These are phyloP conservation scores for Colletotrichum falcatum DNA, from an alignment of 2,329 filamentous ascomycete genomes.

Conservation along the genomic window DNA sequence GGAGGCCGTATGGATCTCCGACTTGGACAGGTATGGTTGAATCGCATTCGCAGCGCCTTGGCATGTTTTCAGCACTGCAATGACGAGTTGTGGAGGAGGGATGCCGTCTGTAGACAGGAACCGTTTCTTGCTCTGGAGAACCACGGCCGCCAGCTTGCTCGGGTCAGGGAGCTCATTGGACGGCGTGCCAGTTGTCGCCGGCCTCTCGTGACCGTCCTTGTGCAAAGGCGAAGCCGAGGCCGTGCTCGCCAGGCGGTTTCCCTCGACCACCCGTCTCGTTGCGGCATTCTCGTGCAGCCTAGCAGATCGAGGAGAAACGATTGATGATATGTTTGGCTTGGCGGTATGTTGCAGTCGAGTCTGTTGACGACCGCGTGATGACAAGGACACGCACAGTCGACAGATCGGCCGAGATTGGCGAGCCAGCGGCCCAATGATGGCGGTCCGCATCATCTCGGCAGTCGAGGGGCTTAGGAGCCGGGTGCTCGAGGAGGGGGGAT, in stretches of 20 bases:
- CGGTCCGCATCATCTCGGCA: conserved; percentile 53
- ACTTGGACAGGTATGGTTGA: conserved; percentile 55
- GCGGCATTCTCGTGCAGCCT: conserved; percentile 26
- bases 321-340: conserved; percentile 39
- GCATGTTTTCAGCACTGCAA: conserved; percentile 59
- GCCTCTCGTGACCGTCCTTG: conserved; percentile 23
- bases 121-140: conserved; percentile 56
- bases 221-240: conserved; percentile 8
- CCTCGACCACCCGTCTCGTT: conserved; percentile 24
- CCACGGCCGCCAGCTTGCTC: conserved; percentile 54
- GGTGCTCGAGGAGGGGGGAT: conserved; percentile 1
- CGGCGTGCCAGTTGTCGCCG: conserved; percentile 15
- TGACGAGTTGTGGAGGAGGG: conserved; percentile 57
- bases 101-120: conserved; percentile 60
- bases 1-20: conserved; percentile 59
- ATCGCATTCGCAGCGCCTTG: conserved; percentile 58
- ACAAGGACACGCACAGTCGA: conserved; percentile 56
- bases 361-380: conserved; percentile 40
- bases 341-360: conserved; percentile 37
- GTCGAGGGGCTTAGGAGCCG: conserved; percentile 7
- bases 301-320: conserved; percentile 33
- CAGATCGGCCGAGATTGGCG: conserved; percentile 53
- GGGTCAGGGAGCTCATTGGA: conserved; percentile 51
- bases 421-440: conserved; percentile 43
- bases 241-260: conserved; percentile 28